These are phyloP conservation scores for Pisolithus thermaeus DNA, from an alignment of 1,284 basidiomycete species.

Conservation along the genomic window DNA sequence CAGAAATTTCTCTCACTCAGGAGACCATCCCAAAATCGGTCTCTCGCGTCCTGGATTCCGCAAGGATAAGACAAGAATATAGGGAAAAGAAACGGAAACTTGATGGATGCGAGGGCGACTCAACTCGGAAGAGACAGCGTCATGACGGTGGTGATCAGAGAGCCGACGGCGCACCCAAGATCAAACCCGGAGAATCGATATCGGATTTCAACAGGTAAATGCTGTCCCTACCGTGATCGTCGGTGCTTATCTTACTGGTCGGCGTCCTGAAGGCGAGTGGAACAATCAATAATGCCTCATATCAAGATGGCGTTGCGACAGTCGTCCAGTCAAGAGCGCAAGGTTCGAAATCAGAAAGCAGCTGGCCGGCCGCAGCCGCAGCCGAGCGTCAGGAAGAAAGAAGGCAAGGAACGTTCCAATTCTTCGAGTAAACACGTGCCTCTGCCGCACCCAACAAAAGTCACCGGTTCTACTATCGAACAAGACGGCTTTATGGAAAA, in stretches of 20 bases:
- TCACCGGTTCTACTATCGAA: neutral
- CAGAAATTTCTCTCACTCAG: conserved; percentile 34
- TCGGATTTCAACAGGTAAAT: conserved; percentile 68
- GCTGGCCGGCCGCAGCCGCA: conserved; percentile 16
- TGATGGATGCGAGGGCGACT: conserved; percentile 25
- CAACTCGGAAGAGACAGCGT: conserved; percentile 35
- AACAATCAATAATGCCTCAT: conserved; percentile 58
- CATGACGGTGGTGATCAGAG: conserved; percentile 17
- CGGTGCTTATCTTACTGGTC: neutral
- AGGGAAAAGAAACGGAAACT: conserved; percentile 45
- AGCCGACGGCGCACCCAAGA: conserved; percentile 34
- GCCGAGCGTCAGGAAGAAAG: conserved; percentile 12
- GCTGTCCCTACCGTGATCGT: conserved; percentile 3
- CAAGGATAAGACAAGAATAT: conserved; percentile 49
- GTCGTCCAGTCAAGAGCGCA: conserved; percentile 48
- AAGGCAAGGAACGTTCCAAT: conserved; percentile 9
- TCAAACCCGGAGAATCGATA: conserved; percentile 63
- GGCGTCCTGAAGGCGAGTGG: conserved; percentile 50
- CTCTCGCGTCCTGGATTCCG: conserved; percentile 57
- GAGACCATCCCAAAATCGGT: conserved; percentile 67
- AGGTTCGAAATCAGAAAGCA: conserved; percentile 37
- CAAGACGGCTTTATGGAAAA: conserved; percentile 25
- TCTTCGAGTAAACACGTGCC: conserved; percentile 13
- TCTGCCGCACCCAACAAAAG: conserved; percentile 9
- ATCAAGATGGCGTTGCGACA: conserved; percentile 56